Evolutionary conservation across 2,329 filamentous ascomycete species (phyloP), one percentile per base, ranked within the genome.

Genomic region (Ophiostoma populinum): DNA sequence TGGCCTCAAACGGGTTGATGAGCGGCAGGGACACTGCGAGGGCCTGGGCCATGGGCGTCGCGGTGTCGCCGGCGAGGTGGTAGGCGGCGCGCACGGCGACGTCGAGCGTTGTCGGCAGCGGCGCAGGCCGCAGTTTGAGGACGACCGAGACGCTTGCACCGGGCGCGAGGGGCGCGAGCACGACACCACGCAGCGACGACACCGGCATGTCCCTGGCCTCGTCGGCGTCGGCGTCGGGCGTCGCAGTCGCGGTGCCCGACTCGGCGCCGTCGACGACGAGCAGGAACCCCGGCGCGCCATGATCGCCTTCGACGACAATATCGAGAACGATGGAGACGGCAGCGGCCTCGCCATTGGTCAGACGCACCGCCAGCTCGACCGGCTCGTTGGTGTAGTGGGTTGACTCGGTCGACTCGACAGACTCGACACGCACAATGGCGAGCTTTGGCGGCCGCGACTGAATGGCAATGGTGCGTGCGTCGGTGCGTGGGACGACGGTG

Each of bases 391-490:
- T 80, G 50, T 93, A 95, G 52, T 87, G 92, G 2, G 27, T 31
- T 2, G 32, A 13, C 3, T n/a, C 9, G 6, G 7, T 16, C 6
- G 15, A 6, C n/a, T 17, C 20, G 17, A 20, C 15, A 5, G 24
- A 18, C 10, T 32, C 10, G 4, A 32, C 19, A 17, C 16, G 57
- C 18, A 60, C 66, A 30, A 98, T 70, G 45, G 82, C 75, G 59
- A 98, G 73, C 55, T 94, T 95, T 1, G 90, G 90, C 19, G 87
- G 90, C 44, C 92, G 80, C 2, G 90, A 87, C 36, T 85, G 64
- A 17, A 98, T 74, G 37, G 71, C 75, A 37, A 92, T 68, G 2
- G 59, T 58, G 22, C 68, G 61, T 7, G 67, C 56, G 31, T 66
- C 59, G 9, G 55, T 44, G 7, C 70, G 61, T 19, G 62, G 54